Conservation (phyloP, 2,329 filamentous ascomycete species). For the Lachnellula suecica region DNA sequence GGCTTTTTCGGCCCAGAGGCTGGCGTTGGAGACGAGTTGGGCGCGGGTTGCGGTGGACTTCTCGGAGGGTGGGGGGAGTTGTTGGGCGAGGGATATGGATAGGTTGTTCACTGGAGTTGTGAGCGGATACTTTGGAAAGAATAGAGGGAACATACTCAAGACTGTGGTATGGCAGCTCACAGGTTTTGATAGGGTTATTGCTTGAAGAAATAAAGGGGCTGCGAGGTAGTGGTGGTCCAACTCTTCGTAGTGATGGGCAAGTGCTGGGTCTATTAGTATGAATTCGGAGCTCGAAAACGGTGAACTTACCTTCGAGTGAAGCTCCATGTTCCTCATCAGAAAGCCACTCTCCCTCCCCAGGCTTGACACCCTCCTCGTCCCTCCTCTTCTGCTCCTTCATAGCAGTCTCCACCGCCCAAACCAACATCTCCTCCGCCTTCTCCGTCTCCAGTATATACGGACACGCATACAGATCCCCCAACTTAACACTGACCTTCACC, state of each 20-base stretch:
- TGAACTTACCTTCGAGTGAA: constrained; percentile 59
- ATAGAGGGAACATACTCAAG: constrained; percentile 55
- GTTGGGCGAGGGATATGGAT: constrained; percentile 66
- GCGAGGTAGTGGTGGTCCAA: constrained; percentile 77
- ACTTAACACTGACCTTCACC: constrained; percentile 76
- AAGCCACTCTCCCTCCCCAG: constrained; percentile 72
- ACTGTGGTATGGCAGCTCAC: constrained; percentile 75
- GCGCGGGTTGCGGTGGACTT: constrained; percentile 51
- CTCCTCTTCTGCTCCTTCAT: constrained; percentile 66
- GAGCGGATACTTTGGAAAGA: background rate
- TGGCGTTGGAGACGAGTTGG: constrained; percentile 66
- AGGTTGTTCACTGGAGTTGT: constrained; percentile 72
- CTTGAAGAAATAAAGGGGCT: constrained; percentile 83
- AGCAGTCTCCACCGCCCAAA: constrained; percentile 79
- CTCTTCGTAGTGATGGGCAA: constrained; percentile 75
- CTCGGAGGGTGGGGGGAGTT: constrained; percentile 32
- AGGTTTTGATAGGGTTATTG: constrained; percentile 65
- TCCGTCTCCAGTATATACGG: constrained; percentile 73
- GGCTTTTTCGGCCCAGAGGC: constrained; percentile 78
- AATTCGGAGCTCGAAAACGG: constrained; percentile 7
- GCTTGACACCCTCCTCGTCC: constrained; percentile 62
- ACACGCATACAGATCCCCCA: constrained; percentile 79
- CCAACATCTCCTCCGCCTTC: constrained; percentile 70
- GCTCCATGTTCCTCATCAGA: constrained; percentile 70
- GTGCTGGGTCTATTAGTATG: constrained; percentile 47